Conservation (phyloP, 345 rosid genomes). For the Iberis pinnata region DNA sequence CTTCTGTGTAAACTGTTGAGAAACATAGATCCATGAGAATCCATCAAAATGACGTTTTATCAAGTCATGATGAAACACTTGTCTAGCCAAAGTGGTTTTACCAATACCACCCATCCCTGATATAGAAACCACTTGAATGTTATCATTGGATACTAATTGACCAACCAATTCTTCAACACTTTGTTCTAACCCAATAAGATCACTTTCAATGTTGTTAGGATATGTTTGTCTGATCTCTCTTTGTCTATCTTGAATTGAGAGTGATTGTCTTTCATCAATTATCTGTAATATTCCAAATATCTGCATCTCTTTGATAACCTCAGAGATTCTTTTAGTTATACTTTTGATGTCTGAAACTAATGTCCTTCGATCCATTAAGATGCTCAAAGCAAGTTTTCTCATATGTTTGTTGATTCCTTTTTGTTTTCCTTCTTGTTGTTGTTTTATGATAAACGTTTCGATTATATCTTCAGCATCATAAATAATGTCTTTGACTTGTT, state of each 20-base stretch:
- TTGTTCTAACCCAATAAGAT: conserved; percentile 36
- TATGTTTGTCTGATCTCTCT: conserved; percentile 23
- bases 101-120: conserved; percentile 55
- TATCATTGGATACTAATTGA: conserved; percentile 2
- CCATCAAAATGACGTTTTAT: conserved; percentile 26
- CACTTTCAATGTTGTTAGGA: conserved; percentile 22
- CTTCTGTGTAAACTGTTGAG: conserved; percentile 29
- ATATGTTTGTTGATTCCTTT: conserved; percentile 2
- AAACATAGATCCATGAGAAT: conserved; percentile 37
- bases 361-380: background rate
- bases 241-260: conserved; percentile 5
- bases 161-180: conserved; percentile 23
- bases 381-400: conserved; percentile 1
- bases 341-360: conserved; percentile 1
- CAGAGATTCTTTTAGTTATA: conserved; percentile 28
- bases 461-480: conserved; percentile 31
- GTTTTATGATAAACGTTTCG: conserved; percentile 21
- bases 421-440: background rate
- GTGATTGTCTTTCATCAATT: background rate
- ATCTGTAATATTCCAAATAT: conserved; percentile 25
- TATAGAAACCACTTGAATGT: conserved; percentile 24
- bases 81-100: conserved; percentile 39
- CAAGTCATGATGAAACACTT: conserved; percentile 18
- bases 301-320: conserved; percentile 27
- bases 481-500: conserved; percentile 23